Conservation (phyloP, 805 yeast species). For the Zygosaccharomyces bailii region DNA sequence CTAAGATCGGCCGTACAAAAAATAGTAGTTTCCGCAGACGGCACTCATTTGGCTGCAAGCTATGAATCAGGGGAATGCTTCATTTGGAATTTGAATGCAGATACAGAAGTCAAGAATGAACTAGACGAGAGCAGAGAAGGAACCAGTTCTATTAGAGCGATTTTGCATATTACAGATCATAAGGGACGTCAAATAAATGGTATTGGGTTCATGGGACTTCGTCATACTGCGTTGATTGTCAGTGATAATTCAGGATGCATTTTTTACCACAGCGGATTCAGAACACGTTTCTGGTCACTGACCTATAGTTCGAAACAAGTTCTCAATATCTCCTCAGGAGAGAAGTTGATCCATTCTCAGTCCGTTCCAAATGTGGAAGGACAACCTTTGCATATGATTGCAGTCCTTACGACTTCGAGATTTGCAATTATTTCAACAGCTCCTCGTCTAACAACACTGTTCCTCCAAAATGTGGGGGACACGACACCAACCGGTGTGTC, state of each 20-base stretch:
- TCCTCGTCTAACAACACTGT: conserved; percentile 14
- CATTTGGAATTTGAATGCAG: conserved; percentile 58
- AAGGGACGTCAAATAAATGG: conserved; percentile 38
- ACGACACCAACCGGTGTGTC: not conserved
- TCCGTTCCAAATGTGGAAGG: conserved; percentile 13
- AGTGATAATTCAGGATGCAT: conserved; percentile 57
- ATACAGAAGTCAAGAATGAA: conserved; percentile 16
- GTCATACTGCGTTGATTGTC: conserved; percentile 55
- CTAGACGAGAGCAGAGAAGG: conserved; percentile 22
- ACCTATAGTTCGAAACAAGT: conserved; percentile 24
- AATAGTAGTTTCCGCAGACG: conserved; percentile 63
- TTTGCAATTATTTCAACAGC: conserved; percentile 21
- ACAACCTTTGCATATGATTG: conserved; percentile 18
- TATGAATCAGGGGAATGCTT: conserved; percentile 59
- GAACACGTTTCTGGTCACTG: conserved; percentile 38
- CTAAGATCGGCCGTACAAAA: conserved; percentile 49
- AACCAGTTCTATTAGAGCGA: conserved; percentile 21
- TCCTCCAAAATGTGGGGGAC: conserved; percentile 9
- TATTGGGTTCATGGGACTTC: conserved; percentile 45
- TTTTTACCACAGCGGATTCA: conserved; percentile 59
- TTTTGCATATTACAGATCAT: conserved; percentile 37
- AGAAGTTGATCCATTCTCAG: conserved; percentile 13
- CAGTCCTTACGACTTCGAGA: conserved; percentile 23
- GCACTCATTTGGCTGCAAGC: conserved; percentile 67
- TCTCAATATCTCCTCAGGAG: conserved; percentile 15